Evolutionary conservation across 2,329 filamentous ascomycete species (phyloP).

Genomic region (Fusarium musae): DNA sequence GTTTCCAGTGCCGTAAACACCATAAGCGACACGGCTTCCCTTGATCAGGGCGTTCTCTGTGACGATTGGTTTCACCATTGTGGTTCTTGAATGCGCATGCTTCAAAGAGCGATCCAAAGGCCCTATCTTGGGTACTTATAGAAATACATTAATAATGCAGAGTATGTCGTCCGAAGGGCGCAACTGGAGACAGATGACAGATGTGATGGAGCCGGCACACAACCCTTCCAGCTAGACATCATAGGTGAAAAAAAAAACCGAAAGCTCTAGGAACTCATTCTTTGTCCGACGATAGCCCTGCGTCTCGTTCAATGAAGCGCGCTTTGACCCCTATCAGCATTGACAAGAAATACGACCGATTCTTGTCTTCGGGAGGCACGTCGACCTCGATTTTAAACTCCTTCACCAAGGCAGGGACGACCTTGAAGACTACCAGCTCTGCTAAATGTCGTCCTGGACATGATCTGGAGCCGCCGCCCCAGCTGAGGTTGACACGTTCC

Average conservation of each 20-base stretch:
- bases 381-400: conserved; percentile 57
- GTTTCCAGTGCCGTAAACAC: conserved; percentile 40
- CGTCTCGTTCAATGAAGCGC: conserved; percentile 47
- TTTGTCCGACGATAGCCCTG: fast-evolving
- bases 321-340: conserved; percentile 61
- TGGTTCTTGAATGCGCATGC: neutral
- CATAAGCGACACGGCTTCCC: conserved; percentile 44
- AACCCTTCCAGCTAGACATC: neutral
- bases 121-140: conserved; percentile 2
- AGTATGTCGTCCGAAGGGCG: conserved; percentile 36
- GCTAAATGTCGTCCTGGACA: conserved; percentile 64
- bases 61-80: conserved; percentile 36
- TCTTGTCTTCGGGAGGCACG: conserved; percentile 53
- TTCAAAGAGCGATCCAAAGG: fast-evolving
- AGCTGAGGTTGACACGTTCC: conserved; percentile 61
- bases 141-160: conserved; percentile 22
- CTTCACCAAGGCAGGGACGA: conserved; percentile 54
- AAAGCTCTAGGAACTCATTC: fast-evolving
- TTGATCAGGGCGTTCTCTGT: conserved; percentile 45
- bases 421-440: conserved; percentile 60
- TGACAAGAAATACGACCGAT: conserved; percentile 62
- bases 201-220: neutral
- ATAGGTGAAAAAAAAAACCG: neutral
- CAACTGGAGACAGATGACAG: neutral
- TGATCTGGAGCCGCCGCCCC: conserved; percentile 62